Evolutionary conservation across 2,329 filamentous ascomycete species (phyloP).

Genomic region (Exophiala viscosa): DNA sequence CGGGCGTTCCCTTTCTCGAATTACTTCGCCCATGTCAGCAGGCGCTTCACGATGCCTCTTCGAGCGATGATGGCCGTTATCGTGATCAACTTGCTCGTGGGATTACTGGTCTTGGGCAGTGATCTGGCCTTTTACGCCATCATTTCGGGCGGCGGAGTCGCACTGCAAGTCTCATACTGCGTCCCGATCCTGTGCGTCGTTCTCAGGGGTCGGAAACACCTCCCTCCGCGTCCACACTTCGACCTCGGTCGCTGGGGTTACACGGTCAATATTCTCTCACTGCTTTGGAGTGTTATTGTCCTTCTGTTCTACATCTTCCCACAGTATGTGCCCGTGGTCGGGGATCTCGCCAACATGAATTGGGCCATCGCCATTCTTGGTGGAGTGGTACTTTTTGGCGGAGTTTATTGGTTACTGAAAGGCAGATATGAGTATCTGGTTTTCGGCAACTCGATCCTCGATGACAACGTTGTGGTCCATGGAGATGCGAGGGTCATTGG

Average conservation of each 20-base stretch:
- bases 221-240: constrained; percentile 22
- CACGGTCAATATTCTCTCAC: constrained; percentile 17
- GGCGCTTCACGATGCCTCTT: constrained; percentile 55
- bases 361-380: constrained; percentile 24
- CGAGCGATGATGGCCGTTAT: constrained; percentile 21
- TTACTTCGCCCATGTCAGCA: constrained; percentile 53
- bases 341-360: constrained; percentile 24
- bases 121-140: constrained; percentile 23
- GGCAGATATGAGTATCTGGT: constrained; percentile 22
- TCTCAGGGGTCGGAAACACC: constrained; percentile 17
- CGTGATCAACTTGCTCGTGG: constrained; percentile 19
- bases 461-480: constrained; percentile 22
- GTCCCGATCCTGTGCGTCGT: constrained; percentile 22
- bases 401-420: constrained; percentile 22
- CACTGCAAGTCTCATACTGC: constrained; percentile 22
- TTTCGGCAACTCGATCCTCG: constrained; percentile 19
- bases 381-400: constrained; percentile 17
- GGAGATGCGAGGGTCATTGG: constrained; percentile 15
- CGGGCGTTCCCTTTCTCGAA: constrained; percentile 56
- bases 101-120: constrained; percentile 21
- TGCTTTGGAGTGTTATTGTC: constrained; percentile 21
- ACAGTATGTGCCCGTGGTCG: constrained; percentile 21
- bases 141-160: constrained; percentile 22
- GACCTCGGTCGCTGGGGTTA: constrained; percentile 24
- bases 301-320: constrained; percentile 23